These are phyloP conservation scores for Jackrogersella multiformis DNA, from an alignment of 495 filamentous ascomycete species.

Conservation along the genomic window DNA sequence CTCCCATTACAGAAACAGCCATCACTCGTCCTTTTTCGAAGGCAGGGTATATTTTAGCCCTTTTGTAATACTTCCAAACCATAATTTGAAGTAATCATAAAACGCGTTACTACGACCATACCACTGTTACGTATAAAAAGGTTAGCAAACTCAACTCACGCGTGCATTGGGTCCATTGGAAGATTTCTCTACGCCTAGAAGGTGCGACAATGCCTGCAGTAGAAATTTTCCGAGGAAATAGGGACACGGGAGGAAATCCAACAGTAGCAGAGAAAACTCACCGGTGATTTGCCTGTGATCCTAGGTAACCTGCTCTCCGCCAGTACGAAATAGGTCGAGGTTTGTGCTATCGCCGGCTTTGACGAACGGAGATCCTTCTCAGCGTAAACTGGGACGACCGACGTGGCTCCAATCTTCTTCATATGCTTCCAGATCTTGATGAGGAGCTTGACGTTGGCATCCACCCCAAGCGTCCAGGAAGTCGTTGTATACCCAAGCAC, in stretches of 20 bases:
- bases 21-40: conserved; percentile 23
- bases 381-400: conserved; percentile 42
- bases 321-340: conserved; percentile 47
- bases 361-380: conserved; percentile 18
- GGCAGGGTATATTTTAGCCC: conserved; percentile 45
- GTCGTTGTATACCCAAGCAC: conserved; percentile 58
- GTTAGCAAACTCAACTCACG: conserved; percentile 1
- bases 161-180: not conserved
- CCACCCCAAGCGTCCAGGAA: conserved; percentile 64
- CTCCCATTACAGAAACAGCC: too few species aligned
- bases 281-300: conserved; percentile 46
- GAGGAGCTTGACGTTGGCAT: conserved; percentile 44
- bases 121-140: conserved; percentile 23
- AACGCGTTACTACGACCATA: conserved; percentile 45
- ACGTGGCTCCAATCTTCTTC: conserved; percentile 46
- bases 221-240: not conserved
- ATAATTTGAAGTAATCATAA: conserved; percentile 40
- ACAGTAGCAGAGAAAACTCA: conserved; percentile 19
- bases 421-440: conserved; percentile 53
- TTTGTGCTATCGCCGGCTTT: conserved; percentile 40
- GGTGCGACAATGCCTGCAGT: too few species aligned
- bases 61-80: conserved; percentile 44
- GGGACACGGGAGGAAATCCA: not conserved
- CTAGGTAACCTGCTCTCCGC: conserved; percentile 48
- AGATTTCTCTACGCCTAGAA: not conserved